phyloP scores from a whole-genome alignment of 306 rosid genomes.

The Prosopis cineraria region DNA sequence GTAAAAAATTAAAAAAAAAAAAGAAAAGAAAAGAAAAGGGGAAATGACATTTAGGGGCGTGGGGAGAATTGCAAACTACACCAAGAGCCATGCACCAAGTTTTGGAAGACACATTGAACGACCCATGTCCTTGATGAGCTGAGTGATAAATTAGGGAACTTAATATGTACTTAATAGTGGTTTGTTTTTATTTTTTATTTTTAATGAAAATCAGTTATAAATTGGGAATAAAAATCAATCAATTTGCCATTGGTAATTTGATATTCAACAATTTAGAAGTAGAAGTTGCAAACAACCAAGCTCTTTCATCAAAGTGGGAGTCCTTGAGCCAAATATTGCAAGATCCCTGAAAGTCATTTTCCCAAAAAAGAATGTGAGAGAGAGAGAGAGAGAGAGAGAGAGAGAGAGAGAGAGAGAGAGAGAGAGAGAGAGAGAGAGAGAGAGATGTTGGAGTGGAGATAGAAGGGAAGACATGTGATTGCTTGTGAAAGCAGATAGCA shows the following conservation, averaged over 20 bases:
- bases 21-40: too few relatives aligned
- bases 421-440: background rate
- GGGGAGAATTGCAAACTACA: background rate
- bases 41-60: background rate
- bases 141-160: too few relatives aligned
- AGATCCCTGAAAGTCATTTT: background rate
- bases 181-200: too few relatives aligned
- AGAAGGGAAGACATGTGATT: conserved; percentile 22
- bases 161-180: too few relatives aligned
- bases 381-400: background rate
- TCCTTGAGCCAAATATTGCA: background rate
- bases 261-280: too few relatives aligned
- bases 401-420: background rate
- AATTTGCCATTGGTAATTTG: too few relatives aligned
- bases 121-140: too few relatives aligned
- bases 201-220: too few relatives aligned
- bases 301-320: background rate
- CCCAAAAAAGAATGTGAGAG: background rate
- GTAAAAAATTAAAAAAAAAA: too few relatives aligned
- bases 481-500: conserved; percentile 30
- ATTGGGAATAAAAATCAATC: too few relatives aligned
- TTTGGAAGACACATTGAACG: background rate
- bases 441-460: background rate
- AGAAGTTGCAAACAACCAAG: background rate
- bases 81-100: background rate